Conservation (phyloP, 2,329 filamentous ascomycete species). For the Aspergillus pseudoterreus region DNA sequence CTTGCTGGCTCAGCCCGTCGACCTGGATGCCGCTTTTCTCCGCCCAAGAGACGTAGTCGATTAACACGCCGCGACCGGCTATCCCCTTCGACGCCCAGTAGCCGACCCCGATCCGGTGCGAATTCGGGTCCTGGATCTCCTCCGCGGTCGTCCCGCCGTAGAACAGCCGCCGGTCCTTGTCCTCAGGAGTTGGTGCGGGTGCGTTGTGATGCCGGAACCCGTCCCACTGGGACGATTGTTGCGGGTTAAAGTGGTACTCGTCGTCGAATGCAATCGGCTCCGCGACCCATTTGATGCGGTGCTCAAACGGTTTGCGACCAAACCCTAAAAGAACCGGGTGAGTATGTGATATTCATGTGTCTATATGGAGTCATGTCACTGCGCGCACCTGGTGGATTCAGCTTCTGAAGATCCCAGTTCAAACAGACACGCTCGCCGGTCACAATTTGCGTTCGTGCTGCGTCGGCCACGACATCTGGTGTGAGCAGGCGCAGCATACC, state of each 20-base stretch:
- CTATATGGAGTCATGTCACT: no score
- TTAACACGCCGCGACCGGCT: conserved; percentile 38
- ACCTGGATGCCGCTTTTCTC: conserved; percentile 28
- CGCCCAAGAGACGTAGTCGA: conserved; percentile 37
- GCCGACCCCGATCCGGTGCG: conserved; percentile 34
- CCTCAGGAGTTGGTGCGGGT: conserved; percentile 35
- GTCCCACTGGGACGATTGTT: conserved; percentile 55
- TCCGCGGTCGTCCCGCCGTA: conserved; percentile 35
- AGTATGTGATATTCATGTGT: background rate
- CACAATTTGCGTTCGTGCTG: conserved; percentile 51
- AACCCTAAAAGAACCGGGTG: conserved; percentile 39
- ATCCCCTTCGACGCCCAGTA: conserved; percentile 38
- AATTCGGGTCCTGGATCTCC: conserved; percentile 31
- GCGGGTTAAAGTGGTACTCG: conserved; percentile 51
- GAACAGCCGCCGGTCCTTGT: conserved; percentile 28
- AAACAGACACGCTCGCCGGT: conserved; percentile 53
- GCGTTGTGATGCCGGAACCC: conserved; percentile 50
- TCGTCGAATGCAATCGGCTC: conserved; percentile 48
- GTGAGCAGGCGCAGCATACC: conserved; percentile 53
- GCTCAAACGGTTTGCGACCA: conserved; percentile 49
- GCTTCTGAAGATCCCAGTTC: conserved; percentile 56
- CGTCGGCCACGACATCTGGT: conserved; percentile 48
- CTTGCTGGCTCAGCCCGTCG: conserved; percentile 31
- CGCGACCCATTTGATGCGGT: conserved; percentile 48
- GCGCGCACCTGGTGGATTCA: conserved; percentile 41